Evolutionary conservation across 352 stramenopile genomes (phyloP).

Genomic region (Pythium vanterpoolii): DNA sequence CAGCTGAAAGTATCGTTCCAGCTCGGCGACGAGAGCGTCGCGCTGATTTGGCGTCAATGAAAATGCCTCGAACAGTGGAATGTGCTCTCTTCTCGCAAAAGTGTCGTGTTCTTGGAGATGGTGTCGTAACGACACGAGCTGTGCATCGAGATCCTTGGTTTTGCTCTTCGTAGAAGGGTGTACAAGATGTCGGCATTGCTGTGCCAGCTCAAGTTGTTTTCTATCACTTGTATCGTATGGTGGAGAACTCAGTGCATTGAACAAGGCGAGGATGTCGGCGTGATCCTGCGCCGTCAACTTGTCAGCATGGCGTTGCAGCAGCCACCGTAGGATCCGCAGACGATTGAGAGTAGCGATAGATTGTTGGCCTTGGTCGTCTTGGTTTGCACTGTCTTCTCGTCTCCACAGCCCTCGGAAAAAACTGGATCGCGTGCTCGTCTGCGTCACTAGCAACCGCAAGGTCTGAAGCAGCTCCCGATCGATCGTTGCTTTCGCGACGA

Average conservation of each 20-base stretch:
- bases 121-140: not conserved
- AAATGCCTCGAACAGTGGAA: conserved; percentile 28
- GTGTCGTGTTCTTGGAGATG: conserved; percentile 10
- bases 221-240: not conserved
- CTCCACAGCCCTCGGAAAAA: conserved; percentile 29
- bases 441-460: conserved; percentile 35
- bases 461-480: conserved; percentile 35
- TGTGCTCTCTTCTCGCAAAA: conserved; percentile 1
- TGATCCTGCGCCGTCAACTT: not conserved
- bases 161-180: not conserved
- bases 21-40: conserved; percentile 4
- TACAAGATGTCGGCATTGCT: not conserved
- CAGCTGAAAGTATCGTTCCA: conserved; percentile 33
- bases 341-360: conserved; percentile 16
- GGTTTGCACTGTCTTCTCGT: not conserved
- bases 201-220: conserved; percentile 1
- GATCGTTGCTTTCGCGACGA: conserved; percentile 20
- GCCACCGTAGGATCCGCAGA: conserved; percentile 24
- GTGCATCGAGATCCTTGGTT: not conserved
- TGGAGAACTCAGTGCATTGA: not conserved
- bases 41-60: conserved; percentile 21
- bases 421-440: conserved; percentile 25
- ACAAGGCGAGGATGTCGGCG: not conserved
- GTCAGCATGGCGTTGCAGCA: conserved; percentile 22
- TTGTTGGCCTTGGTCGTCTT: not conserved